These are phyloP conservation scores for Apiospora malaysiana DNA, from an alignment of 2,329 filamentous ascomycete species.

Conservation along the genomic window DNA sequence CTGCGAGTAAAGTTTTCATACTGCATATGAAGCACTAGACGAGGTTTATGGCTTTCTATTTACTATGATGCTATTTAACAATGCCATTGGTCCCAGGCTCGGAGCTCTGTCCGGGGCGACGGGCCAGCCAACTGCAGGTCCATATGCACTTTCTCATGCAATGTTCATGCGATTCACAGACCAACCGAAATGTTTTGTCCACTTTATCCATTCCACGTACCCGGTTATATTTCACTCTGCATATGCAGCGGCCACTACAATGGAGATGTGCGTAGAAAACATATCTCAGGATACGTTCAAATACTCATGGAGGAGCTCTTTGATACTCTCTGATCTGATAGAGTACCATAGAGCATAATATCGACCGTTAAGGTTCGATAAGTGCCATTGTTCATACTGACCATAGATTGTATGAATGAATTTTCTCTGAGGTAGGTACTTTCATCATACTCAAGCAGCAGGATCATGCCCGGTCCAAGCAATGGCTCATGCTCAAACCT, in stretches of 20 bases:
- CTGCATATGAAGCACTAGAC: background rate
- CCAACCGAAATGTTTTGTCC: background rate
- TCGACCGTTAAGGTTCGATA: too few relatives aligned
- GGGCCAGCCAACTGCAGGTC: background rate
- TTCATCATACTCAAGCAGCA: background rate
- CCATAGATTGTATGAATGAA: too few relatives aligned
- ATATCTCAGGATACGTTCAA: too few relatives aligned
- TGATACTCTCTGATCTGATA: background rate
- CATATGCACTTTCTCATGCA: background rate
- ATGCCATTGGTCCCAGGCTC: background rate
- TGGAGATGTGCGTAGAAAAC: background rate
- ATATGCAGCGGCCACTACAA: background rate
- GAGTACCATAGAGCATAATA: background rate
- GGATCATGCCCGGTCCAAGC: background rate
- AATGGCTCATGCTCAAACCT: too few relatives aligned
- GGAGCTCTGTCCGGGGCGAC: background rate
- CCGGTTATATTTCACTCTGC: background rate
- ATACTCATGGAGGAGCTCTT: background rate
- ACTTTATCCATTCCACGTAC: background rate
- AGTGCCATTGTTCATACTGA: too few relatives aligned
- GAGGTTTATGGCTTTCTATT: background rate
- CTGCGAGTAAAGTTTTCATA: background rate
- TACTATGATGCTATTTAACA: background rate
- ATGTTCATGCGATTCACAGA: too few relatives aligned
- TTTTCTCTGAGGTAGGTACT: too few relatives aligned